Conservation (phyloP, 495 filamentous ascomycete genomes). For the Podospora anserina region DNA sequence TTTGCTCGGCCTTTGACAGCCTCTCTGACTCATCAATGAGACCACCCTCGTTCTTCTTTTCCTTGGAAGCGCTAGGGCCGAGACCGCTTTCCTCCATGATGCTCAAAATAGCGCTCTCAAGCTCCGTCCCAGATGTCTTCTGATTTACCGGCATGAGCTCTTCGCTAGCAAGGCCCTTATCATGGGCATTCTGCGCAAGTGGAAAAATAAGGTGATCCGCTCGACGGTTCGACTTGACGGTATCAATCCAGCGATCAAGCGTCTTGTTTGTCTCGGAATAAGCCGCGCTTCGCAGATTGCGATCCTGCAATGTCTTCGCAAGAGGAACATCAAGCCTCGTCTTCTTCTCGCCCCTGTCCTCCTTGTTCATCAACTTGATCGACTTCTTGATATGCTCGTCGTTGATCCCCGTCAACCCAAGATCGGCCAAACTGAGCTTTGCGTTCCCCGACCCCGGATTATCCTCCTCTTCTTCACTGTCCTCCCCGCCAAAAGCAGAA, state of each 20-base stretch:
- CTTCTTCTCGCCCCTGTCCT: slow-evolving; percentile 49
- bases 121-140: slow-evolving; percentile 64
- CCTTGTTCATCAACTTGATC: slow-evolving; percentile 63
- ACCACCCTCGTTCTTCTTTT: slow-evolving; percentile 55
- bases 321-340: slow-evolving; percentile 82
- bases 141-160: slow-evolving; percentile 55
- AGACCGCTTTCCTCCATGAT: slow-evolving; percentile 89
- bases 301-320: slow-evolving; percentile 85
- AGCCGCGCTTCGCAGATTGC: slow-evolving; percentile 76
- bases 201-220: slow-evolving; percentile 94
- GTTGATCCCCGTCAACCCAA: slow-evolving; percentile 65
- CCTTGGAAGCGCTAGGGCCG: slow-evolving; percentile 43
- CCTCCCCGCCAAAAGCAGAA: slow-evolving; percentile 54
- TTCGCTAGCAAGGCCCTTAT: slow-evolving; percentile 46
- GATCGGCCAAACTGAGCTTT: slow-evolving; percentile 78
- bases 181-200: slow-evolving; percentile 64
- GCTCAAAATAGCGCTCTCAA: slow-evolving; percentile 77
- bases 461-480: slow-evolving; percentile 31
- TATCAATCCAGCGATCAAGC: slow-evolving; percentile 85
- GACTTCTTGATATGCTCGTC: slow-evolving; percentile 77
- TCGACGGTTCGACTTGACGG: slow-evolving; percentile 87
- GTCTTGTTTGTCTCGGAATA: slow-evolving; percentile 91
- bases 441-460: slow-evolving; percentile 47
- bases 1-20: slow-evolving; percentile 65
- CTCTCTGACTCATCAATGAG: slow-evolving; percentile 58